Evolutionary conservation across 352 stramenopile genomes (phyloP).

Genomic region (Pythium inflatum): DNA sequence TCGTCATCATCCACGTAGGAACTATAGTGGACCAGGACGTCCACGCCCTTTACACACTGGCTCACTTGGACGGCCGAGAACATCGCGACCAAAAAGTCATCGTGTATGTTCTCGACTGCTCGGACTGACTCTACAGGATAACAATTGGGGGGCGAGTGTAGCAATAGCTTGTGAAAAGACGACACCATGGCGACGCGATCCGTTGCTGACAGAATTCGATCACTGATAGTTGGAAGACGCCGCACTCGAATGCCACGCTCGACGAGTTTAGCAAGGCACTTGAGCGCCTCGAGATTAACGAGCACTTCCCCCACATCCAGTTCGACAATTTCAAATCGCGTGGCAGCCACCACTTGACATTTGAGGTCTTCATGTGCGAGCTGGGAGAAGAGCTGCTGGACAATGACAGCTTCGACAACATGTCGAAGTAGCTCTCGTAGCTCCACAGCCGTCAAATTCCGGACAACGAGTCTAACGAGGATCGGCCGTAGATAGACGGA

Average conservation of each 20-base stretch:
- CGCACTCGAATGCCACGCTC: background rate
- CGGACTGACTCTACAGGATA: background rate
- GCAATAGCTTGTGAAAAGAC: background rate
- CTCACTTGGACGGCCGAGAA: background rate
- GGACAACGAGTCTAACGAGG: background rate
- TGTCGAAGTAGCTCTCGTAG: background rate
- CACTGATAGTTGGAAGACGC: background rate
- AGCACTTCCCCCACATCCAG: background rate
- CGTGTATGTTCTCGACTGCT: background rate
- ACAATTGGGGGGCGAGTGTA: background rate
- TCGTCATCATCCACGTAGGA: too few relatives aligned
- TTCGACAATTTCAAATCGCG: background rate
- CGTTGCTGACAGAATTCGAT: too few relatives aligned
- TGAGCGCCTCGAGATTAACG: background rate
- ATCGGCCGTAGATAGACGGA: background rate
- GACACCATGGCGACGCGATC: background rate
- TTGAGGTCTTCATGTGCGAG: background rate
- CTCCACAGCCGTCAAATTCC: background rate
- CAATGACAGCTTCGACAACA: background rate
- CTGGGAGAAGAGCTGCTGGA: background rate
- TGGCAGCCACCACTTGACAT: background rate
- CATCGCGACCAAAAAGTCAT: background rate
- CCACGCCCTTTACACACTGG: background rate
- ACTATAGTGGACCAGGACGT: too few relatives aligned
- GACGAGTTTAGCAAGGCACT: background rate